Evolutionary conservation across 768 basidiomycete genomes (phyloP), one percentile per base, ranked within the genome.

Genomic region (Boletus fagicola): DNA sequence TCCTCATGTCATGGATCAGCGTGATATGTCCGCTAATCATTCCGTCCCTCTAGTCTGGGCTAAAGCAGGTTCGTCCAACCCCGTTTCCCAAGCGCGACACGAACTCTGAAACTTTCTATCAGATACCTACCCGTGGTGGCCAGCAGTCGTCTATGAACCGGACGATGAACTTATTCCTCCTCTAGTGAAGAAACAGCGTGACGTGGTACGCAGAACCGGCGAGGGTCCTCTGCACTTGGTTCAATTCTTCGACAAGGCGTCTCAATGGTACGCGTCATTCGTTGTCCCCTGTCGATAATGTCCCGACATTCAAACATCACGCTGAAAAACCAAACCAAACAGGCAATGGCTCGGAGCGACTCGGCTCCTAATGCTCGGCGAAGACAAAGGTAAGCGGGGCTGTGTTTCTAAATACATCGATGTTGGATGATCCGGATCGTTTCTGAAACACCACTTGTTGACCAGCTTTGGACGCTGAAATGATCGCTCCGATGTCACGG

Each of bases 91-190:
- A 5, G 10, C 16, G 9, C 4, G 2, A 24, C 5, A 20, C 30
- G 16, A 35, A 16, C 33, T 16, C 54, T 72, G 52, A 65, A 10
- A 13, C 55, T n/a, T 49, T 28, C 10, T 16, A 57, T 24, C n/a
- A 92, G 91, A 76, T 36, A 81, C 85, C 0, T 94, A 78, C 64
- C 94, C 94, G 1, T 95, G 86, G 86, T 96, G 89, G 86, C 91
- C 94, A 40, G 94, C 87, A 10, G 84, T 90, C 10, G 80, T 94
- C 16, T 86, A 80, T 51, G 83, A 86, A 26, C 79, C 81, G 10
- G 82, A 85, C 40, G 82, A 87, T 47, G 70, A 76, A 1, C 69
- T 68, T 0, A 79, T 93, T n/a, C 88, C 88, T 36, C 39, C 62
- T 58, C 48, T 69, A 65, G 54, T 72, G 53, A 72, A 52, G 62